Evolutionary conservation across 345 rosid genomes (phyloP), one percentile per base, ranked within the genome.

Genomic region (thale cress (Arabidopsis thaliana)): DNA sequence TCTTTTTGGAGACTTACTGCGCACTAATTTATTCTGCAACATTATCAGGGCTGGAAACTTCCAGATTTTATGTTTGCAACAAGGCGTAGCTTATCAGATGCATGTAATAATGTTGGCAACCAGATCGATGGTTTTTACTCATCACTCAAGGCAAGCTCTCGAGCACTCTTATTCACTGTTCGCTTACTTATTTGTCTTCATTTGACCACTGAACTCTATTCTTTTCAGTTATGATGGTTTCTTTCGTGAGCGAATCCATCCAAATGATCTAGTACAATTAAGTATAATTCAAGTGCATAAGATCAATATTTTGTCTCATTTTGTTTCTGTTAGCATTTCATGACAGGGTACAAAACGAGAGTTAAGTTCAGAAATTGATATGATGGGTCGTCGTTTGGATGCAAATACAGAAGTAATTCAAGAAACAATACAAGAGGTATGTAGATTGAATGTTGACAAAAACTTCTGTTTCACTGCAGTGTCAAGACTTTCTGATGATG

Each of bases 51-150:
- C 2, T 95, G 93, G 93, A 89, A 88, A 61, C 91, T 95, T 87
- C 91, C 96, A 46, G 94, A 95, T 83, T 73, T 95, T 85, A 92
- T 86, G 97, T 95, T 95, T 85, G 98, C 96, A 4, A 90, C 99
- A 3, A 89, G 88, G 72, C 94, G 94, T 52, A 79, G 94, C 75
- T 83, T 95, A 74, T 84, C 91, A 73, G 99, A 92, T 73, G 97
- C 99, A 67, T 83, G 97, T 73, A 79, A 82, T 67, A 75, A 84
- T 65, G 80, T 95, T 58, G 93, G 88, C 76, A 86, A 82, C 69
- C 91, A 88, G 69, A 93, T 95, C 63, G 97, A 90, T 63, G 85
- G 72, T 57, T 91, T 92, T 71, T 87, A 90, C 75, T 69, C 87
- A 24, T 90, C 93, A 4, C 85, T 92, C 74, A 74, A 87, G 87